Conservation (phyloP, 495 filamentous ascomycete genomes). For the Neurospora hispaniola region DNA sequence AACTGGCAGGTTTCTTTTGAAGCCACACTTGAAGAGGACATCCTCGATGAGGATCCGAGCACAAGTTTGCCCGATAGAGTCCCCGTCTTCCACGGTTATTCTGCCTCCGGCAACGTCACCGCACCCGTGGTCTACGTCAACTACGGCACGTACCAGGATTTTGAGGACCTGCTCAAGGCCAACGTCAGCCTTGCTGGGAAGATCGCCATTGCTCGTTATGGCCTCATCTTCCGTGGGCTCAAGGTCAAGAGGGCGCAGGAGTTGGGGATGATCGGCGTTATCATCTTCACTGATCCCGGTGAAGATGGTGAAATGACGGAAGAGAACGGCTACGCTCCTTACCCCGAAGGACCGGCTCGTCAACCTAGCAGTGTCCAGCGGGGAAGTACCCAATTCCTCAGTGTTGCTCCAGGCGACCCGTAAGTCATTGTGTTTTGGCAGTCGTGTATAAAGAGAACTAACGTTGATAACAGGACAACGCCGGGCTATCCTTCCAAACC, state of each 20-base stretch:
- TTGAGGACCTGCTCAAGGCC: constrained; percentile 66
- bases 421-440: constrained; percentile 18
- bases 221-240: constrained; percentile 74
- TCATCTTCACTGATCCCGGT: constrained; percentile 84
- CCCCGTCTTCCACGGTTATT: constrained; percentile 94
- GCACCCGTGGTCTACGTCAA: constrained; percentile 72
- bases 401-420: constrained; percentile 50
- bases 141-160: constrained; percentile 79
- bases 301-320: constrained; percentile 77
- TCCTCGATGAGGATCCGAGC: constrained; percentile 75
- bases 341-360: constrained; percentile 80
- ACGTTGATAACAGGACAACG: constrained; percentile 49
- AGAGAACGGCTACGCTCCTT: constrained; percentile 66
- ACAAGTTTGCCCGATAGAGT: constrained; percentile 61
- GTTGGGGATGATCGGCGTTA: constrained; percentile 75
- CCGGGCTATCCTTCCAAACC: constrained; percentile 92
- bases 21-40: constrained; percentile 74
- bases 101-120: constrained; percentile 82
- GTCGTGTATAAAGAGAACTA: not conserved
- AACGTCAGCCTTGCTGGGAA: constrained; percentile 72
- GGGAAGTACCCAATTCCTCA: constrained; percentile 82
- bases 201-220: constrained; percentile 81
- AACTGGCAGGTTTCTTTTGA: constrained; percentile 61
- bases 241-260: constrained; percentile 92
- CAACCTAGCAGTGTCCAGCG: constrained; percentile 85